These are phyloP conservation scores for Phytophthora pinifolia DNA, from an alignment of 352 stramenopile species.

Conservation along the genomic window DNA sequence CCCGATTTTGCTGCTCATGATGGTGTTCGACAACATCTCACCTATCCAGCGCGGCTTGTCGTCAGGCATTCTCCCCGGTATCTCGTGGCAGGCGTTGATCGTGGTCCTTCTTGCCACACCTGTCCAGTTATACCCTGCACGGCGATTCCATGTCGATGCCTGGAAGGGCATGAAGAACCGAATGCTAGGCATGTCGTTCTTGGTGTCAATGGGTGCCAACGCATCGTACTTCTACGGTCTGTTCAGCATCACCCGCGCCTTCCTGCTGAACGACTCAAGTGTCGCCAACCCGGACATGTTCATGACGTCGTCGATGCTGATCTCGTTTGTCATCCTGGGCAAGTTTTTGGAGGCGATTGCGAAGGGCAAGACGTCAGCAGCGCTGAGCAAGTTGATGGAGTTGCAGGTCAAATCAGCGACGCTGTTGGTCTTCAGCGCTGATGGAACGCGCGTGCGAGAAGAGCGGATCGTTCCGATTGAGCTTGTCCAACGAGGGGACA, in stretches of 20 bases:
- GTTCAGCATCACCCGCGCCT: slow-evolving; percentile 82
- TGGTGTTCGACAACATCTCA: slow-evolving; percentile 82
- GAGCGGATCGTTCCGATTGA: slow-evolving; percentile 85
- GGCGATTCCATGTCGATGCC: slow-evolving; percentile 94
- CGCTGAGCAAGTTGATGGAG: slow-evolving; percentile 95
- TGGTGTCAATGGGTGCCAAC: slow-evolving; percentile 96
- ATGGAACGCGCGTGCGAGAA: slow-evolving; percentile 56
- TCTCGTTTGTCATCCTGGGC: slow-evolving; percentile 98
- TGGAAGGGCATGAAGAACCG: slow-evolving; percentile 91
- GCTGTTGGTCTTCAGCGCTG: slow-evolving; percentile 82
- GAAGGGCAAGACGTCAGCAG: slow-evolving; percentile 93
- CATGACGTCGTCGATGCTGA: slow-evolving; percentile 97
- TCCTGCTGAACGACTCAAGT: slow-evolving; percentile 62
- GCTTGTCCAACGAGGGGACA: slow-evolving; percentile 90
- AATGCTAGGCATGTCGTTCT: slow-evolving; percentile 95
- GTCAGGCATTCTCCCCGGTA: slow-evolving; percentile 50
- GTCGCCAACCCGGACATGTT: slow-evolving; percentile 91
- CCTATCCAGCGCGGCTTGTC: slow-evolving; percentile 51
- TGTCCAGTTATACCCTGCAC: slow-evolving; percentile 95
- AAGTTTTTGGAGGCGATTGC: slow-evolving; percentile 97
- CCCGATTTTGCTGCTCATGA: slow-evolving; percentile 94
- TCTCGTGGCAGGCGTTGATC: slow-evolving; percentile 81
- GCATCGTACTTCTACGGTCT: slow-evolving; percentile 96
- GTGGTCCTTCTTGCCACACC: slow-evolving; percentile 89
- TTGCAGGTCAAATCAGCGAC: slow-evolving; percentile 95